Evolutionary conservation across 176 grass and related monocot species (phyloP).

Genomic region (Cenchrus purpureus): DNA sequence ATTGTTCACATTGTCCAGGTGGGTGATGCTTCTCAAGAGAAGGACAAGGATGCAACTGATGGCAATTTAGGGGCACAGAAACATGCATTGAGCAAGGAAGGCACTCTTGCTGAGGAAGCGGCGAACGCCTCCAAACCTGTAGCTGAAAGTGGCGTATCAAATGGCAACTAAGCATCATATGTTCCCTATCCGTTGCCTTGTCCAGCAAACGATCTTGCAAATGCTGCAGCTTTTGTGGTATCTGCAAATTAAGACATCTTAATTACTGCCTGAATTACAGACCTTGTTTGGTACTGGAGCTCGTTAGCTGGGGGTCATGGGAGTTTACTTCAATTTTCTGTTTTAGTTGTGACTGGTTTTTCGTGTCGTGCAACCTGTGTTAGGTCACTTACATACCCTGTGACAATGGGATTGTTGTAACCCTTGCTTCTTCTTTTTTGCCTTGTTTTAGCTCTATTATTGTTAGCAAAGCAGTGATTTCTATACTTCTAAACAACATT

Average conservation of each 20-base stretch:
- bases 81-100: slow-evolving; percentile 60
- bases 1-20: slow-evolving; percentile 44
- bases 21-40: slow-evolving; percentile 51
- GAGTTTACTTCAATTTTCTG: slow-evolving; percentile 9
- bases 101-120: slow-evolving; percentile 27
- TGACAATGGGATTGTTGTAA: slow-evolving; percentile 40
- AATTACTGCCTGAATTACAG: slow-evolving; percentile 16
- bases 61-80: slow-evolving; percentile 50
- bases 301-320: not conserved
- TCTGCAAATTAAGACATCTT: slow-evolving; percentile 26
- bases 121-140: slow-evolving; percentile 42
- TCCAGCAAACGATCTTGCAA: slow-evolving; percentile 1
- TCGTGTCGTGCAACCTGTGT: slow-evolving; percentile 11
- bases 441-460: not conserved
- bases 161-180: slow-evolving; percentile 53
- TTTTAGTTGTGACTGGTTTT: slow-evolving; percentile 38
- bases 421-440: not conserved
- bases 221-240: slow-evolving; percentile 22
- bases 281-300: slow-evolving; percentile 32
- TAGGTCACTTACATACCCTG: slow-evolving; percentile 36
- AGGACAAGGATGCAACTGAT: slow-evolving; percentile 53
- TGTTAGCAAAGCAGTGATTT: slow-evolving; percentile 28
- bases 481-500: slow-evolving; percentile 34
- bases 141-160: slow-evolving; percentile 40
- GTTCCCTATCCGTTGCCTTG: slow-evolving; percentile 25